Base-by-base conservation (phyloP, 2,329 filamentous ascomycete species). In the Torrubiellomyces zombiae region DNA sequence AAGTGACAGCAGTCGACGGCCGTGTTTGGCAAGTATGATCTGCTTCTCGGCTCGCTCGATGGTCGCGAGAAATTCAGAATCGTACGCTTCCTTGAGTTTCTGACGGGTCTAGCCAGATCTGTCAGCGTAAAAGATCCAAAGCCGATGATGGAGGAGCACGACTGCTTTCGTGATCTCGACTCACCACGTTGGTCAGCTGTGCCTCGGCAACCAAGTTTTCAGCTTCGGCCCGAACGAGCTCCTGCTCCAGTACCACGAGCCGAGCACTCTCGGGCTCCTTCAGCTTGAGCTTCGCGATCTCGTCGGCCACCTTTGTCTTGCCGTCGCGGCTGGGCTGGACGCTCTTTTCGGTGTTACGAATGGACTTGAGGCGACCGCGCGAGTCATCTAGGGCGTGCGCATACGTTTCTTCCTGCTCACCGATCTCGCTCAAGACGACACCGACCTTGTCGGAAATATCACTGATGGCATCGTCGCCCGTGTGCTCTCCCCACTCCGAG, bases 1-100 rank as follows among this genome's bases (percentile, higher is more conserved):
- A 19, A 92, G 67, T 38, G 77, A 73, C 28, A 98, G 51, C 18
- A 98, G 67, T 21, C 82, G 74, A 27, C 82, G 77, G 12, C 83
- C 86, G 47, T 95, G 85, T 42, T 79, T 80, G 29, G 89, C 86
- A 10, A 98, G 67, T 31, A 98, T 80, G 40, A 86, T 79, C 49
- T 98, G 89, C 58, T 95, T 95, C 60, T 95, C 89, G 14, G 83
- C 83, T 16, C 86, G 78, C 60, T 98, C 89, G 39, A 98, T 92
- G 12, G 83, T 80, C 30, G 85, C 83, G 10, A 78, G 70, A 35
- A 93, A 80, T 48, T 95, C 83, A 31, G 79, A 53, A 37, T 85
- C 80, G 46, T 86, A 95, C 14, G 89, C 81, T 53, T 94, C 81
- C 56, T 92, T 94, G 55, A 98, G 65, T 56, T 94, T 95, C 53